These are phyloP conservation scores for Poa annua DNA, from an alignment of 176 grass and related monocot species.

Conservation along the genomic window DNA sequence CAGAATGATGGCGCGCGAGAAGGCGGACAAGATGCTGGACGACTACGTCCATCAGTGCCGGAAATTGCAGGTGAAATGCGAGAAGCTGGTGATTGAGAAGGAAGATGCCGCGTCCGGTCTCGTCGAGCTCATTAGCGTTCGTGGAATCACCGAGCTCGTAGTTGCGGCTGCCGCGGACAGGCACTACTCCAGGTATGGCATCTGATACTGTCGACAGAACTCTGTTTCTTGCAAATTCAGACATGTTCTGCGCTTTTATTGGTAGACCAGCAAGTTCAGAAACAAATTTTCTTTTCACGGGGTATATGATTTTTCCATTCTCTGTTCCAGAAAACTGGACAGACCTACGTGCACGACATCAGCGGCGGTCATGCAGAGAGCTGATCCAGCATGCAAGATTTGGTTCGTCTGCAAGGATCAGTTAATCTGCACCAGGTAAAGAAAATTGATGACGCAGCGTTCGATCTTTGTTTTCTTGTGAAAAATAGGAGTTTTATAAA, in stretches of 20 bases:
- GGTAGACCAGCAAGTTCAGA: background rate
- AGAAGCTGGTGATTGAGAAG: constrained; percentile 65
- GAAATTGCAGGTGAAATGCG: constrained; percentile 56
- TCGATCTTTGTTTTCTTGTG: constrained; percentile 4
- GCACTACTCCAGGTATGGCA: constrained; percentile 58
- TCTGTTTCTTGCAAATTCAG: constrained; percentile 4
- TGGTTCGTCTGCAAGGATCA: constrained; percentile 63
- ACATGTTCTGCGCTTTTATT: background rate
- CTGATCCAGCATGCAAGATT: constrained; percentile 65
- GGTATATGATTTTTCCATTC: background rate
- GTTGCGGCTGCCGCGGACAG: constrained; percentile 64
- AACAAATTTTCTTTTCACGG: background rate
- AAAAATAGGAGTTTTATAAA: background rate
- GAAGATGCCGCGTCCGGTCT: constrained; percentile 55
- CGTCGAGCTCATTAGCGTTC: constrained; percentile 50
- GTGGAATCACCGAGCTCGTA: constrained; percentile 53
- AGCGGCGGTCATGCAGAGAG: constrained; percentile 62
- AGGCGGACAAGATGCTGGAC: constrained; percentile 51
- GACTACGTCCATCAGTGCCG: constrained; percentile 53
- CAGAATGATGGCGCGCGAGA: constrained; percentile 59
- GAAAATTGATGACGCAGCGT: background rate
- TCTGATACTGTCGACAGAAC: background rate
- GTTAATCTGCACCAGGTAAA: constrained; percentile 65
- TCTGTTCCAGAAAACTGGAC: constrained; percentile 53
- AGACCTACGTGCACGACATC: constrained; percentile 45